Conservation (phyloP, 164 flowering plant genomes). For the Vitis cinerea region DNA sequence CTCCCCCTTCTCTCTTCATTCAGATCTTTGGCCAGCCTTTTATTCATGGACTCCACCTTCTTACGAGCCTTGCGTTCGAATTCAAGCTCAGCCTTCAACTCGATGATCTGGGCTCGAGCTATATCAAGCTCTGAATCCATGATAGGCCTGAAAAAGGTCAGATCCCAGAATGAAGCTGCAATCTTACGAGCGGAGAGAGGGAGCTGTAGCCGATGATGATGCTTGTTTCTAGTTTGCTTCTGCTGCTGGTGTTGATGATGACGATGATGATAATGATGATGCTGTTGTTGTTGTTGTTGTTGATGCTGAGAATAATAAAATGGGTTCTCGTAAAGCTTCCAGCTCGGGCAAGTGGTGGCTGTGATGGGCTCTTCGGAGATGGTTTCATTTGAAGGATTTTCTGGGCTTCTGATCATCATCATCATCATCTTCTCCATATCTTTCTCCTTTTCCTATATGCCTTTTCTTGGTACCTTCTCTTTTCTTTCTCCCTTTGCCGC, state of each 20-base stretch:
- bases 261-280: neutral
- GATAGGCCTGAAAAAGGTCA: conserved; percentile 36
- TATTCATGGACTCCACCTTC: conserved; percentile 48
- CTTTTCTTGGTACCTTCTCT: conserved; percentile 9
- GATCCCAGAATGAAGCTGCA: conserved; percentile 55
- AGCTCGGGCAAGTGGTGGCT: conserved; percentile 43
- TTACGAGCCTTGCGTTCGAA: conserved; percentile 48
- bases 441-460: conserved; percentile 6
- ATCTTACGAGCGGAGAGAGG: conserved; percentile 44
- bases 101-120: conserved; percentile 45
- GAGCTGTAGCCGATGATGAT: conserved; percentile 28
- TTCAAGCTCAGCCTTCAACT: conserved; percentile 54
- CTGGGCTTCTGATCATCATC: conserved; percentile 38
- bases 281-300: conserved; percentile 11
- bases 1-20: conserved; percentile 50
- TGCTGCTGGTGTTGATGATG: conserved; percentile 14
- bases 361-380: conserved; percentile 25
- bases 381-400: conserved; percentile 19
- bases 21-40: conserved; percentile 41
- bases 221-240: neutral
- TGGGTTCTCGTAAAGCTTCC: conserved; percentile 79
- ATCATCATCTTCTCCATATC: conserved; percentile 32
- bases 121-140: conserved; percentile 55
- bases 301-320: conserved; percentile 34
- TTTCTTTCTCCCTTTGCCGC: conserved; percentile 15